A percentile compares a stretch with the other conserved stretches of the same genome.
Evolutionary conservation across 371 early-diverging fungal species (phyloP).

Genomic region (Funneliformis caledonium): DNA sequence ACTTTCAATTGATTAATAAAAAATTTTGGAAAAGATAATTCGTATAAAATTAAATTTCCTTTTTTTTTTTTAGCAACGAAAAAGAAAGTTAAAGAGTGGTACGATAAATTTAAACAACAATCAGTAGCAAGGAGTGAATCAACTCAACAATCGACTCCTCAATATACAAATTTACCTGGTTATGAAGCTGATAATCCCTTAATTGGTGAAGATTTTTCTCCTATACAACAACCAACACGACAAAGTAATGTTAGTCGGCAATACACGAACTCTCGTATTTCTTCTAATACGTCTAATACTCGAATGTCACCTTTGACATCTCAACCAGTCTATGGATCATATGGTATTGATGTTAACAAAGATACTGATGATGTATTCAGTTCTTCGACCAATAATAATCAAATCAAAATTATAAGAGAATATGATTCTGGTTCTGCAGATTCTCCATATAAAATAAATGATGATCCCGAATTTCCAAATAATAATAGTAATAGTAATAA

Average conservation of each 20-base stretch:
- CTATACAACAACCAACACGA: not conserved
- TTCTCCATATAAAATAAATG: not conserved
- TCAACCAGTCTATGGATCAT: slow-evolving; percentile 4
- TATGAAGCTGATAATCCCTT: slow-evolving; percentile 30
- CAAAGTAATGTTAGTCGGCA: not conserved
- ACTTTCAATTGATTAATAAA: not conserved
- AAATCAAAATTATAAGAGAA: not conserved
- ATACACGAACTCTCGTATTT: not conserved
- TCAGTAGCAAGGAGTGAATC: not conserved
- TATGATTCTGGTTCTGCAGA: not conserved
- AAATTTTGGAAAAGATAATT: no score
- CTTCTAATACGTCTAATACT: not conserved
- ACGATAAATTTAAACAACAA: slow-evolving; percentile 25
- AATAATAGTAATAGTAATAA: not conserved
- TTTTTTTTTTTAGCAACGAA: slow-evolving; percentile 28
- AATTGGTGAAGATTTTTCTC: slow-evolving; percentile 25
- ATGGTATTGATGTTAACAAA: not conserved
- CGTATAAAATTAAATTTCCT: not conserved
- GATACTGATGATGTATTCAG: not conserved
- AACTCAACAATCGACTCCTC: slow-evolving; percentile 2
- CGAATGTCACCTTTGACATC: not conserved
- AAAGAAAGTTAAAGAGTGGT: slow-evolving; percentile 40
- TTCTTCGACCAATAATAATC: not conserved
- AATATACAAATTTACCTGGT: slow-evolving; percentile 32
- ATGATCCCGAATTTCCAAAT: not conserved